Percentiles rank a stretch among this genome's conserved stretches.
These are phyloP conservation scores for Claviceps sp. DNA, from an alignment of 2,329 filamentous ascomycete species.

Conservation along the genomic window DNA sequence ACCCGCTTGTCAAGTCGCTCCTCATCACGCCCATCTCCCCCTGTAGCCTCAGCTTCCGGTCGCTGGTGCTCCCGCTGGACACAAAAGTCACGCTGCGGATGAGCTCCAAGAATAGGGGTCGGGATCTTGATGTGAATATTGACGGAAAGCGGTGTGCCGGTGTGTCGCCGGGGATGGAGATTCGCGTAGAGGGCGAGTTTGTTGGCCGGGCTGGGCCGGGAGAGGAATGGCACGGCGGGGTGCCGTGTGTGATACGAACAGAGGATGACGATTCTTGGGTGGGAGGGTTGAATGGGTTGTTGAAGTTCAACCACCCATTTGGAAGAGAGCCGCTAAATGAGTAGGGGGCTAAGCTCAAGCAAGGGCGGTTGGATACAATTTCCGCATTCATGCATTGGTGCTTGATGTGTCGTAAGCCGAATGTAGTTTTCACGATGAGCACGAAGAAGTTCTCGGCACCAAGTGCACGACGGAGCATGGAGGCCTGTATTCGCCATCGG, in stretches of 20 bases:
- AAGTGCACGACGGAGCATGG: too few relatives aligned
- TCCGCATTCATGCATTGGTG: too few relatives aligned
- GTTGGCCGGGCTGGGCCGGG: constrained; percentile 36
- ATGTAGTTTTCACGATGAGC: too few relatives aligned
- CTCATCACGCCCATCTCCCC: constrained; percentile 91
- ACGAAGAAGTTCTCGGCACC: too few relatives aligned
- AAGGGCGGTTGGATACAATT: too few relatives aligned
- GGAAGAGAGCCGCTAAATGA: constrained; percentile 34
- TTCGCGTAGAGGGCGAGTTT: constrained; percentile 76
- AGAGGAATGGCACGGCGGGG: constrained; percentile 57
- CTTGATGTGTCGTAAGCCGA: too few relatives aligned
- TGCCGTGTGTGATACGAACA: constrained; percentile 75
- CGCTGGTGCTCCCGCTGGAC: constrained; percentile 75
- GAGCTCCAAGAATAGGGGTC: constrained; percentile 65
- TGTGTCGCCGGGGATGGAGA: constrained; percentile 65
- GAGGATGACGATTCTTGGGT: constrained; percentile 90
- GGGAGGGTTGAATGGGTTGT: constrained; percentile 75
- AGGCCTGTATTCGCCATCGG: too few relatives aligned
- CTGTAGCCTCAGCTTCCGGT: constrained; percentile 80
- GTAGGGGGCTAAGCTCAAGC: too few relatives aligned
- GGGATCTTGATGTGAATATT: constrained; percentile 67
- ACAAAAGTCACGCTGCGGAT: constrained; percentile 72
- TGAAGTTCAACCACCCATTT: constrained; percentile 98
- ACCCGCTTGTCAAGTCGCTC: constrained; percentile 78
- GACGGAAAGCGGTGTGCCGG: constrained; percentile 59